Evolutionary conservation across 1,139 yeast species (phyloP), one percentile per base, ranked within the genome.

Genomic region (Entelexis sorbosivorans): DNA sequence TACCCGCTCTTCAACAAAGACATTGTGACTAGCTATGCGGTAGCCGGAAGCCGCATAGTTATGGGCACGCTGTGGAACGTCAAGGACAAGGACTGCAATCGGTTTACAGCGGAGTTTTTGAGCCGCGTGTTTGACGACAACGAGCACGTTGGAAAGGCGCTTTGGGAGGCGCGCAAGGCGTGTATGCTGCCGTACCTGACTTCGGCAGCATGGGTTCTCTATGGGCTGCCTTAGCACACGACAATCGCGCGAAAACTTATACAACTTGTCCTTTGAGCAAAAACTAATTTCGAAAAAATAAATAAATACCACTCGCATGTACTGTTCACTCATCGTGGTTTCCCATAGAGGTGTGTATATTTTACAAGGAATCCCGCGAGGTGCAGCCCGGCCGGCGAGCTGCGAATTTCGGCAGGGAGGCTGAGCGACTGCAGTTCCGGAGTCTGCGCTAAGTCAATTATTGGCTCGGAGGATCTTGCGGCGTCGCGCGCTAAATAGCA

Each of bases 41-140:
- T 76, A 5, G 91, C 91, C 32, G 95, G 94, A 0, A 77, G 87
- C 45, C 93, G 95, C 0, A 75, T 84, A 79, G 74, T 87, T 1
- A 69, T 91, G 40, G 96, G 87, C 0, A 88, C 87, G 62, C 68
- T 91, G 57, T 91, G 98, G 98, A 96, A 88, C 66, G 97, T 91
- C 5, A 91, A 97, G 0, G 98, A 91, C 65, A 88, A 85, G 60
- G 98, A 91, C 64, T 86, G 88, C 51, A 97, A 91, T 66, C 74
- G 73, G 59, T 87, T 88, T 60, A 82, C 88, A 44, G 56, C 73
- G 13, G 69, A 76, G 1, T 66, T 83, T 38, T 74, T 87, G 59
- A 74, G 88, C 79, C 88, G 89, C 0, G 66, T 82, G 28, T 63
- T 73, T 16, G 64, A 61, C 33, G 51, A 55, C 11, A 34, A 47